phyloP scores from a whole-genome alignment of 2,329 filamentous ascomycete genomes.

The Pestalotiopsis sp. region DNA sequence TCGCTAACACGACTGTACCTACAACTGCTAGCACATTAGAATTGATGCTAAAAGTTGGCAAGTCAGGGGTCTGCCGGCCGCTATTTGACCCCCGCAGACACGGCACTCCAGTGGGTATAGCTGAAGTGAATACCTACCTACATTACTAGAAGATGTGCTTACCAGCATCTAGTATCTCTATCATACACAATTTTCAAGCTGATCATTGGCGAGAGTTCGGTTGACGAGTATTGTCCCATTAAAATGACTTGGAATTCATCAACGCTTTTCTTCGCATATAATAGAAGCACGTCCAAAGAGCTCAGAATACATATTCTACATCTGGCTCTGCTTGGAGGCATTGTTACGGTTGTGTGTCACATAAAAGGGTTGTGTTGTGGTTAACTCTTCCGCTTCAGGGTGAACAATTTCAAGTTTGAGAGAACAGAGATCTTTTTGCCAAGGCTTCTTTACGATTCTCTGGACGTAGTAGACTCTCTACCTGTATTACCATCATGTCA shows the following conservation, averaged over 20 bases:
- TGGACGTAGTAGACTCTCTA: no score
- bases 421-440: neutral
- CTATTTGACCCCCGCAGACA: neutral
- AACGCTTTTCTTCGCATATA: no score
- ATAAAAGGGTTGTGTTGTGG: neutral
- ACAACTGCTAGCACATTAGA: neutral
- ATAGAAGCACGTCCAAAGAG: no score
- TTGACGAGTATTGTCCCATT: no score
- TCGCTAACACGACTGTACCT: neutral
- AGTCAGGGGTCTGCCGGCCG: neutral
- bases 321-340: no score
- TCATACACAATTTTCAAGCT: no score
- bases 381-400: no score
- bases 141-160: neutral
- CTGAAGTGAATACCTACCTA: neutral
- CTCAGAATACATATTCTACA: no score
- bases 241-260: no score
- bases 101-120: neutral
- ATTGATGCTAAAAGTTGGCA: neutral
- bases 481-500: no score
- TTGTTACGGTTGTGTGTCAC: neutral
- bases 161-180: neutral
- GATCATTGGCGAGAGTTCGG: no score
- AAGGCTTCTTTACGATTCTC: no score
- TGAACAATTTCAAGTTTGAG: neutral